Percentiles rank a stretch among this genome's conserved stretches.
Conservation (phyloP, 1,139 yeast species). For the Kluyveromyces sp. region DNA sequence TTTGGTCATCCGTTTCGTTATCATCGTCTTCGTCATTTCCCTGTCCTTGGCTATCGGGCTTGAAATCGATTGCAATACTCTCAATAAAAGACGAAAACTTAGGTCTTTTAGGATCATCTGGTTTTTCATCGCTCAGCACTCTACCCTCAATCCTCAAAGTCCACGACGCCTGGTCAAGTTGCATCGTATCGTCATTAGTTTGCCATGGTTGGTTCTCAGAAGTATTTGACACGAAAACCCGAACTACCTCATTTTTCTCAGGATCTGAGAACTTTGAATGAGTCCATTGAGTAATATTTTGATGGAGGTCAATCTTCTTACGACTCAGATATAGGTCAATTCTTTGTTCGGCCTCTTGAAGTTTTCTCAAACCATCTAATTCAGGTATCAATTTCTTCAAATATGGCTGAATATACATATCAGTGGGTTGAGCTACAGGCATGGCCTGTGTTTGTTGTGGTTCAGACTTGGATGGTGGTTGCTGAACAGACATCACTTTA, state of each 20-base stretch:
- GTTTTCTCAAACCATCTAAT: slow-evolving; percentile 57
- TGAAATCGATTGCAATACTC: slow-evolving; percentile 74
- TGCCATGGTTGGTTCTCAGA: slow-evolving; percentile 94
- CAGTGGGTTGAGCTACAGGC: slow-evolving; percentile 48
- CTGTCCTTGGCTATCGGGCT: slow-evolving; percentile 12
- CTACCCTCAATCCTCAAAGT: slow-evolving; percentile 85
- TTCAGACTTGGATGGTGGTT: neutral
- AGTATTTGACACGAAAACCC: slow-evolving; percentile 78
- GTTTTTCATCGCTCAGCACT: slow-evolving; percentile 42
- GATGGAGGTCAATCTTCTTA: slow-evolving; percentile 80
- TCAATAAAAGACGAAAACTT: slow-evolving; percentile 77
- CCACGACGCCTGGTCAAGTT: slow-evolving; percentile 49
- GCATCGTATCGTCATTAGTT: slow-evolving; percentile 29
- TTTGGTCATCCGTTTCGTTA: slow-evolving; percentile 13
- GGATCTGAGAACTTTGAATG: slow-evolving; percentile 25
- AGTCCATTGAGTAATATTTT: slow-evolving; percentile 40
- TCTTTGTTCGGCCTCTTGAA: slow-evolving; percentile 70
- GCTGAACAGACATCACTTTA: neutral
- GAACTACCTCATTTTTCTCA: slow-evolving; percentile 31
- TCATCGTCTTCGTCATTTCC: slow-evolving; percentile 6
- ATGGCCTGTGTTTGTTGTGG: slow-evolving; percentile 22
- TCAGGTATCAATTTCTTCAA: slow-evolving; percentile 65
- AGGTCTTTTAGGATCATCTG: slow-evolving; percentile 37
- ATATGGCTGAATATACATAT: slow-evolving; percentile 54
- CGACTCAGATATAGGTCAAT: slow-evolving; percentile 76